Conservation (phyloP, 441 rosid genomes). For the Croton laevigatus region DNA sequence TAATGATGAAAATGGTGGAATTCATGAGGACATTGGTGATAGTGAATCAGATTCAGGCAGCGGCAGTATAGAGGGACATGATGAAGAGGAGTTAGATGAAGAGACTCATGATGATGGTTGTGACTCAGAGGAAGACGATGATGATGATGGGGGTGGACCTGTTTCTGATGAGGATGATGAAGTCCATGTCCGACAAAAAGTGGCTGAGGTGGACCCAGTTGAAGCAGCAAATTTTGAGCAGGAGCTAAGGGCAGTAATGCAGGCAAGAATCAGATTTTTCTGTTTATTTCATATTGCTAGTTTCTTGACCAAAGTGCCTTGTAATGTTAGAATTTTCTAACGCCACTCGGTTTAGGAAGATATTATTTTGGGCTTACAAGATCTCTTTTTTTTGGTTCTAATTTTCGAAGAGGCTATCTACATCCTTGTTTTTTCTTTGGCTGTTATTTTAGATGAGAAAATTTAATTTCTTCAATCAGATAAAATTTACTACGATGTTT, state of each 20-base stretch:
- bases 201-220: constrained; percentile 72
- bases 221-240: constrained; percentile 81
- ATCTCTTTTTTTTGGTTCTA: not conserved
- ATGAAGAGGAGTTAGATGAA: constrained; percentile 83
- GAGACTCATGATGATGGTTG: constrained; percentile 71
- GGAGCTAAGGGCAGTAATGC: constrained; percentile 92
- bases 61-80: constrained; percentile 64
- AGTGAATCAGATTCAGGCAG: constrained; percentile 88
- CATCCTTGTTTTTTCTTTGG: not conserved
- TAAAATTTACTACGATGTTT: not conserved
- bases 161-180: constrained; percentile 90
- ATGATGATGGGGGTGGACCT: constrained; percentile 65
- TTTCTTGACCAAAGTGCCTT: not conserved
- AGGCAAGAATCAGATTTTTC: constrained; percentile 49
- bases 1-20: constrained; percentile 67
- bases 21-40: constrained; percentile 55
- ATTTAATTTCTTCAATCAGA: not conserved
- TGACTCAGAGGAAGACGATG: constrained; percentile 76
- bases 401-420: not conserved
- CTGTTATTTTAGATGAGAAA: not conserved
- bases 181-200: constrained; percentile 82
- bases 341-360: not conserved
- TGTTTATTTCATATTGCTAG: constrained; percentile 8
- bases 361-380: not conserved
- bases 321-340: not conserved